Percentiles rank a stretch among this genome's conserved stretches.
These are phyloP conservation scores for Phanerochaete carnosa DNA, from an alignment of 768 basidiomycete genomes.

Conservation along the genomic window DNA sequence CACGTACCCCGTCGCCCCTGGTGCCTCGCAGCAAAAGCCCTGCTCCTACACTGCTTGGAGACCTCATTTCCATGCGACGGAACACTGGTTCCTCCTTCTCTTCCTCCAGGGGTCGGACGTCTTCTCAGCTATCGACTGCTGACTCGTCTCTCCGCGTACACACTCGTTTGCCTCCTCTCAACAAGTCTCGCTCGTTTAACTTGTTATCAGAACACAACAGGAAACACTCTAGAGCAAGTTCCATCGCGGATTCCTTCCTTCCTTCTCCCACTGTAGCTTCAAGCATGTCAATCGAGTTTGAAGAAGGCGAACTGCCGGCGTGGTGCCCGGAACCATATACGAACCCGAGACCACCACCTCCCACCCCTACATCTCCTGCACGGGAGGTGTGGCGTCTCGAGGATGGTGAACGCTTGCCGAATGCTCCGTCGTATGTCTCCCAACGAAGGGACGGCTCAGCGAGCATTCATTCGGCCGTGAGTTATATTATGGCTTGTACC, in stretches of 20 bases:
- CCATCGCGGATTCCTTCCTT: background rate
- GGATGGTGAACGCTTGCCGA: conserved; percentile 6
- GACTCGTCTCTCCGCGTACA: background rate
- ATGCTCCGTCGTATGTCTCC: conserved; percentile 21
- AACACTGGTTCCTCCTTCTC: conserved; percentile 10
- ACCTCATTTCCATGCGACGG: conserved; percentile 1
- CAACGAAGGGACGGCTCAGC: conserved; percentile 23
- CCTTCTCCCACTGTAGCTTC: background rate
- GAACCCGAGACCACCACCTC: conserved; percentile 19
- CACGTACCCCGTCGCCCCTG: conserved; percentile 8
- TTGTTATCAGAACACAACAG: background rate
- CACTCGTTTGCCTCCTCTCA: conserved; percentile 7
- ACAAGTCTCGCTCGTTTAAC: conserved; percentile 5
- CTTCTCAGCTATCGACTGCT: background rate
- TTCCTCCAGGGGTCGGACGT: conserved; percentile 8
- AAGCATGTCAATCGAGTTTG: conserved; percentile 3
- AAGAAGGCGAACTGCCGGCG: background rate
- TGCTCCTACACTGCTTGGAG: conserved; percentile 2
- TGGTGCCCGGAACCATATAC: conserved; percentile 17
- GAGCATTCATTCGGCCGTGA: conserved; percentile 18
- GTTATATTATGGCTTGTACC: background rate
- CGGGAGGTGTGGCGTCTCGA: background rate
- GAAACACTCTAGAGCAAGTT: background rate
- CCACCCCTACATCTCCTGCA: background rate
- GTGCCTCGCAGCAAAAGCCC: conserved; percentile 8